A percentile compares a stretch with the other conserved stretches of the same genome.
phyloP scores from a whole-genome alignment of 306 rosid genomes.

The Senna siamea region DNA sequence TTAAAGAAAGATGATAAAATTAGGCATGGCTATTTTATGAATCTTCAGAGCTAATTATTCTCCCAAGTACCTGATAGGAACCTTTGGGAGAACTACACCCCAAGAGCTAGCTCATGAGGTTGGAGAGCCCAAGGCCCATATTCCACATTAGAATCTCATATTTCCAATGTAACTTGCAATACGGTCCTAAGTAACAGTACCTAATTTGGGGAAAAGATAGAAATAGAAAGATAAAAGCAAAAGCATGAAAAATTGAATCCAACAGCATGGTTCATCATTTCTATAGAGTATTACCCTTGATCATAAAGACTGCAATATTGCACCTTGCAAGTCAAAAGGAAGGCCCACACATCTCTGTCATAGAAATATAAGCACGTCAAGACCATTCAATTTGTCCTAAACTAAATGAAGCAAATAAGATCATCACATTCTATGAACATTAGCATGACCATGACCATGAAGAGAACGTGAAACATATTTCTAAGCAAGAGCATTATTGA shows the following conservation, averaged over 20 bases:
- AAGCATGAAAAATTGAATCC: conserved; percentile 26
- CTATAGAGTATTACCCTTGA: conserved; percentile 78
- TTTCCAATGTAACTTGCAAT: too few species aligned
- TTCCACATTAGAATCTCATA: too few species aligned
- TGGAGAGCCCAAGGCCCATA: too few species aligned
- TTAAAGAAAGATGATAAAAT: conserved; percentile 13
- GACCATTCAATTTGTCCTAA: conserved; percentile 21
- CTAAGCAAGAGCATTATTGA: conserved; percentile 13
- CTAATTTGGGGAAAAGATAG: background rate
- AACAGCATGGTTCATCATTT: background rate
- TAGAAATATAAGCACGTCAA: conserved; percentile 47
- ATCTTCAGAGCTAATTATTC: conserved; percentile 26
- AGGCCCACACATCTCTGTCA: conserved; percentile 96
- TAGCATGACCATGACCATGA: conserved; percentile 35
- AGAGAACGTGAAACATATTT: conserved; percentile 19
- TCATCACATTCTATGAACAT: conserved; percentile 28
- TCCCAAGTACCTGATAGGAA: background rate
- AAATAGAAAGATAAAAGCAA: conserved; percentile 21
- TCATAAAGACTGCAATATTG: conserved; percentile 93
- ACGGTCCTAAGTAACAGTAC: too few species aligned
- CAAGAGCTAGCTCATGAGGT: too few species aligned
- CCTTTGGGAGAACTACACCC: too few species aligned
- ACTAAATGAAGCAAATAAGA: conserved; percentile 34
- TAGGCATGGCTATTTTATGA: conserved; percentile 1
- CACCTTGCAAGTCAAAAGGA: conserved; percentile 81